Conservation (phyloP, 352 stramenopile species). For the Phytophthora europaea region DNA sequence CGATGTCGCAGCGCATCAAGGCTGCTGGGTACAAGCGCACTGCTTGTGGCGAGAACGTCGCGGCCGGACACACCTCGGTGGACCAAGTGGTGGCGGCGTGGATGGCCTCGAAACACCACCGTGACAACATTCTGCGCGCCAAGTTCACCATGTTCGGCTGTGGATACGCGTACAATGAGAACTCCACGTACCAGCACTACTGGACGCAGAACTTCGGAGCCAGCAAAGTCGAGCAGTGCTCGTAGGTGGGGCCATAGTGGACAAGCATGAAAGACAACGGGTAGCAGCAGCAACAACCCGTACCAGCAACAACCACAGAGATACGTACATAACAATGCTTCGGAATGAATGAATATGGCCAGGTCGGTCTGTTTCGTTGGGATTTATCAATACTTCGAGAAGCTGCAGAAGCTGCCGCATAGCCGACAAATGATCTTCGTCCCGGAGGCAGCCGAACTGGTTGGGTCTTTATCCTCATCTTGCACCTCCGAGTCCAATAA, state of each 20-base stretch:
- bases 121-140: constrained; percentile 54
- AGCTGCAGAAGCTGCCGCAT: constrained; percentile 85
- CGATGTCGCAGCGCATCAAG: constrained; percentile 46
- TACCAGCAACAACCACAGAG: background rate
- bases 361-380: background rate
- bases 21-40: constrained; percentile 52
- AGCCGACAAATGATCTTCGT: constrained; percentile 71
- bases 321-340: background rate
- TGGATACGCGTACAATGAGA: constrained; percentile 43
- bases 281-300: background rate
- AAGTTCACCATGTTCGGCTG: constrained; percentile 51
- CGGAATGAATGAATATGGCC: background rate
- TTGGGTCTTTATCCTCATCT: constrained; percentile 12
- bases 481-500: constrained; percentile 55
- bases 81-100: constrained; percentile 57
- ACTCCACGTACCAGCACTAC: constrained; percentile 54
- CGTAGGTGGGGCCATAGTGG: constrained; percentile 6
- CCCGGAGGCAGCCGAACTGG: constrained; percentile 5
- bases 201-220: constrained; percentile 71
- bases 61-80: constrained; percentile 50
- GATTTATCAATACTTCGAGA: constrained; percentile 63
- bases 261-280: background rate
- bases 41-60: constrained; percentile 68
- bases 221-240: constrained; percentile 37
- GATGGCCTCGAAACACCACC: constrained; percentile 63